Evolutionary conservation across 2,329 filamentous ascomycete genomes (phyloP), one percentile per base, ranked within the genome.

Genomic region (Leptodontidium sp.): DNA sequence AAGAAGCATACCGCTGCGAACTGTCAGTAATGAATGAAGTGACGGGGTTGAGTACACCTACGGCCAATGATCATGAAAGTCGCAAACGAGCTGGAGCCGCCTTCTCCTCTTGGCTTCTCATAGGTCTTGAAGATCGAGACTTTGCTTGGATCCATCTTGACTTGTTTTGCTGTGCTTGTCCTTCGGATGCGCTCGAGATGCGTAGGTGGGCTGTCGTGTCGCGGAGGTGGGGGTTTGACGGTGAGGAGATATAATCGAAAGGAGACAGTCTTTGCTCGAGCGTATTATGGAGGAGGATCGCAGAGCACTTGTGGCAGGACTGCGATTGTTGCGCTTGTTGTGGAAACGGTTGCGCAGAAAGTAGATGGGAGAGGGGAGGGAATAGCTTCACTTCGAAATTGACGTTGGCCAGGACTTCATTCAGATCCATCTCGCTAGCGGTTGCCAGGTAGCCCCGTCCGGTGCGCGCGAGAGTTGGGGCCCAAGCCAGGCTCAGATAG

Each of bases 51-150:
- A 2, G 5, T 62, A 12, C 11, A 71, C 93, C 79, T 87, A 98
- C 95, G 94, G 74, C 93, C 94, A 75, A 98, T 91, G 79, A 99
- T 98, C 82, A 99, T 91, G 79, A 97, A 98, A 58, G 96, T 98
- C 81, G 94, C 94, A 80, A 99, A 99, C 61, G 93, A 93, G 77
- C 84, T 83, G 61, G 88, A 85, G 67, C 88, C 75, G 15, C 73
- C 71, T 68, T 75, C 72, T 38, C 75, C 74, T 66, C 65, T 75
- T n/a, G 76, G 75, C 68, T 78, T 78, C 0, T 78, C 76, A 47
- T 78, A 77, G 24, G 76, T 78, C 71, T 75, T 77, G 72, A 78
- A 78, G 7, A 78, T 71, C 26, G 77, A 77, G 6, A 74, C 70
- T 58, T 78, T 78, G 21, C 65, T 65, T 45, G 75, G 74, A 70